These are phyloP conservation scores for Hypoxylon trugodes DNA, from an alignment of 495 filamentous ascomycete species.

Conservation along the genomic window DNA sequence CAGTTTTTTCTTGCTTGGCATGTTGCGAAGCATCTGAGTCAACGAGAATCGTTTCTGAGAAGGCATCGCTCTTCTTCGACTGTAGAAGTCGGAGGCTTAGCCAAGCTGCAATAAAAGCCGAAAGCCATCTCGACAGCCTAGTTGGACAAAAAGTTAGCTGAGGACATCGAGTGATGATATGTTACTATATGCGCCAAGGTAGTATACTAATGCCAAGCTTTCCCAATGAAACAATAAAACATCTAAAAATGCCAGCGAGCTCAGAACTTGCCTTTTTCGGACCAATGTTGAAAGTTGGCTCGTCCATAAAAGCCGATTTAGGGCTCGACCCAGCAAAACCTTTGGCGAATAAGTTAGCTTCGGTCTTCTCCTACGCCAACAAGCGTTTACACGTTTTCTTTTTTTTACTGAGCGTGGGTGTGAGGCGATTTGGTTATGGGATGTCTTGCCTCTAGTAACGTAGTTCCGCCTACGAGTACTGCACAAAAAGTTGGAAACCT, in stretches of 20 bases:
- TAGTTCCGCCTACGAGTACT: conserved; percentile 76
- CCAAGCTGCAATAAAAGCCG: conserved; percentile 61
- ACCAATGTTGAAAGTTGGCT: conserved; percentile 29
- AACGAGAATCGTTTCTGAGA: conserved; percentile 45
- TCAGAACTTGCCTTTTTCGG: conserved; percentile 40
- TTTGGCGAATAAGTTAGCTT: conserved; percentile 30
- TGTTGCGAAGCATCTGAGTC: conserved; percentile 30
- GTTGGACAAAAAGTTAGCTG: conserved; percentile 25
- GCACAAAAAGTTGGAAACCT: conserved; percentile 88
- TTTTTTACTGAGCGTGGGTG: neutral
- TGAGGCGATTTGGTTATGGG: conserved; percentile 8
- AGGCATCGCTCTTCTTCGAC: conserved; percentile 54
- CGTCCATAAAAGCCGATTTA: conserved; percentile 14
- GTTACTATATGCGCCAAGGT: conserved; percentile 16
- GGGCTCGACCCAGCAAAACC: conserved; percentile 27
- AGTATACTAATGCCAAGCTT: conserved; percentile 35
- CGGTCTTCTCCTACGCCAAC: too few relatives aligned
- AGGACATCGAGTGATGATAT: conserved; percentile 10
- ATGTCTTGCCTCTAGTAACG: conserved; percentile 68
- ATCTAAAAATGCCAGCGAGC: conserved; percentile 8
- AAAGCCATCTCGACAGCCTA: conserved; percentile 57
- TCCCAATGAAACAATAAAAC: conserved; percentile 34
- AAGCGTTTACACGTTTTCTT: neutral
- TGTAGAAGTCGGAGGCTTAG: conserved; percentile 57
- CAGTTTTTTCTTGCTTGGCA: conserved; percentile 43